Evolutionary conservation across 1,284 basidiomycete genomes (phyloP), one percentile per base, ranked within the genome.

Genomic region (Malassezia yamatoensis): DNA sequence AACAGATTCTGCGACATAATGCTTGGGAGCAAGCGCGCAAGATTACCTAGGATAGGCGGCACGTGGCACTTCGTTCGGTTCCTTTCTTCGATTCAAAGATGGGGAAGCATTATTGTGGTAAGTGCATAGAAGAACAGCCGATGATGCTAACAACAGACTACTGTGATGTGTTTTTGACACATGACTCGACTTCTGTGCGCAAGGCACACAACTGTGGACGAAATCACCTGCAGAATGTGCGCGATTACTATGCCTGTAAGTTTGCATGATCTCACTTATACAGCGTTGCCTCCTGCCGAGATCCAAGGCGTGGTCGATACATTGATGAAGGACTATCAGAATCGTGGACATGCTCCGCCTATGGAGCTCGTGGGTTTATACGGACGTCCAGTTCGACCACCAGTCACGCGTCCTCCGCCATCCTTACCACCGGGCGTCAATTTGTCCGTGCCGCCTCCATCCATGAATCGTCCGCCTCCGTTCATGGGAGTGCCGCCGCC

Each of bases 161-260:
- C 51, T 74, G 71, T 54, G 71, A 74, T 53, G 70, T 74, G 24
- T 69, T 69, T 41, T 50, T 74, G 16, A 74, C 71, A 20, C 71
- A 74, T 56, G 70, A 74, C 49, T 72, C 69, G 38, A 64, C 66
- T 16, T 70, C 67, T 7, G 93, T 96, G 35, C 87, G 93, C 63
- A 96, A 96, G 78, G 93, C 93, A 45, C 93, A 98, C 77, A 96
- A 96, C 78, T 89, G 85, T 62, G 93, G 93, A 59, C 81, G 91
- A 58, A 98, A 98, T 77, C 93, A 98, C 75, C 81, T 96, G 40
- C 81, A 88, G 49, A 98, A 98, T 74, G 93, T 98, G 59, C 81
- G 90, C 63, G 93, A 98, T 70, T 98, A 96, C 76, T 98, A 96
- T 78, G 87, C 89, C 32, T 89, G 87, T 90, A 32, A 29, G 24